Base-by-base conservation (phyloP, 768 basidiomycete genomes). In the Russula dissimulans region DNA sequence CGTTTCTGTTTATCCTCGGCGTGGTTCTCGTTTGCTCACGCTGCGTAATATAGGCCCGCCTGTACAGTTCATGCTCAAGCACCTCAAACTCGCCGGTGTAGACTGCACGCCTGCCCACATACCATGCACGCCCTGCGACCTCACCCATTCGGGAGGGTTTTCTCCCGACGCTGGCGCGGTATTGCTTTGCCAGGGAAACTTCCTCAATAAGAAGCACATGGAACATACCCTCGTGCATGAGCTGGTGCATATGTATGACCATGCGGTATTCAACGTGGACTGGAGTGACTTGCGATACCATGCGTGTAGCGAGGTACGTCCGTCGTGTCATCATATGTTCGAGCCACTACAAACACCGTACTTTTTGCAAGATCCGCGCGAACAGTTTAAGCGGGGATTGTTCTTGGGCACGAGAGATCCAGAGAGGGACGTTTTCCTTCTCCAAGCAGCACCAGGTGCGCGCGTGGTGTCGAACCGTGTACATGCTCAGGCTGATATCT, bases 341-440 rank as follows among this genome's bases (percentile, higher is more conserved):
- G n/a, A 47, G n/a, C 32, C 41, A 41, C 44, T 9, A 64, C 54
- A 52, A 56, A 26, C 22, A 26, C 22, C 46, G 32, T 60, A 39
- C 31, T 32, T 11, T 54, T 22, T 31, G 47, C 38, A 69, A 98
- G 95, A 97, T 99, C 70, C 86, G 97, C 46, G 95, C 97, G 0
- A 95, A 93, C 63, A 95, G 84, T 71, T 72, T 98, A 52, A 91
- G 91, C 64, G 95, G 95, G 8, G 95, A 98, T 72, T 99, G 97
- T 73, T 79, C 83, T 54, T 95, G 83, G 76, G 80, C 81, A 38
- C 81, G 93, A 61, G 95, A 98, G 72, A 70, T 95, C 26, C 76
- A 81, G 43, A 78, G 94, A 34, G 89, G 91, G 5, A 81, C 87
- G 69, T 77, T 86, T 61, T 74, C 82, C 4, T 92, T 97, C 73